Evolutionary conservation across 2,329 filamentous ascomycete species (phyloP).

Genomic region (Cytospora leucostoma): DNA sequence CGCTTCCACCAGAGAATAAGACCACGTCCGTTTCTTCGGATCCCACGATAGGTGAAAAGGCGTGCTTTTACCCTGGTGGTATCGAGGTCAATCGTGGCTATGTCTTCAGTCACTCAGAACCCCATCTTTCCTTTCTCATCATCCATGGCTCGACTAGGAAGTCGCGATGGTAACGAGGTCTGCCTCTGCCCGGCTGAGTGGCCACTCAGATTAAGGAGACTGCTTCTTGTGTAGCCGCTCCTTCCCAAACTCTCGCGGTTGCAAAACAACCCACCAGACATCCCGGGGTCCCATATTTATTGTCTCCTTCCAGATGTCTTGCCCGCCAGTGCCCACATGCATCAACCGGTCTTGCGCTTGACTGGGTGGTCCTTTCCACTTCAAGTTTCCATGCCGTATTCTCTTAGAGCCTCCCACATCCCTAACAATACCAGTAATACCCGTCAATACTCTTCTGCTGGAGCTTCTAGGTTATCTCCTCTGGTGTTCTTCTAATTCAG

Average conservation of each 20-base stretch:
- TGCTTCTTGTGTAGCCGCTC: not conserved
- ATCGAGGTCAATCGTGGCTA: not conserved
- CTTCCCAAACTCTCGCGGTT: conserved; percentile 11
- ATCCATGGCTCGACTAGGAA: conserved; percentile 7
- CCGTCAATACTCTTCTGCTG: not conserved
- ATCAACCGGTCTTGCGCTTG: conserved; percentile 1
- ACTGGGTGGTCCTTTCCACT: conserved; percentile 12
- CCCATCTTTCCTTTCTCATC: conserved; percentile 17
- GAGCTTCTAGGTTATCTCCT: conserved; percentile 12
- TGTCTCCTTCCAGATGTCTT: not conserved
- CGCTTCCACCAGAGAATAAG: not conserved
- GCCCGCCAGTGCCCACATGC: not conserved
- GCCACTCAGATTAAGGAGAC: conserved; percentile 21
- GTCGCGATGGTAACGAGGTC: conserved; percentile 10
- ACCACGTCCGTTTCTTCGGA: not conserved
- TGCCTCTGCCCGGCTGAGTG: conserved; percentile 16
- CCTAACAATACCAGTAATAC: conserved; percentile 4
- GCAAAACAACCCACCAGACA: not conserved
- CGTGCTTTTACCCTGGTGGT: not conserved
- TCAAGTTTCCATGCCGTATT: not conserved
- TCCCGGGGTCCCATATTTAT: not conserved
- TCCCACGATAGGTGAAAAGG: not conserved
- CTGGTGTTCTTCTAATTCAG: conserved; percentile 5
- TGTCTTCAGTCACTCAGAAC: not conserved
- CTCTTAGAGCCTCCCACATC: not conserved